Base-by-base conservation (phyloP, 345 rosid species). In the Mallotus nudiflorus region DNA sequence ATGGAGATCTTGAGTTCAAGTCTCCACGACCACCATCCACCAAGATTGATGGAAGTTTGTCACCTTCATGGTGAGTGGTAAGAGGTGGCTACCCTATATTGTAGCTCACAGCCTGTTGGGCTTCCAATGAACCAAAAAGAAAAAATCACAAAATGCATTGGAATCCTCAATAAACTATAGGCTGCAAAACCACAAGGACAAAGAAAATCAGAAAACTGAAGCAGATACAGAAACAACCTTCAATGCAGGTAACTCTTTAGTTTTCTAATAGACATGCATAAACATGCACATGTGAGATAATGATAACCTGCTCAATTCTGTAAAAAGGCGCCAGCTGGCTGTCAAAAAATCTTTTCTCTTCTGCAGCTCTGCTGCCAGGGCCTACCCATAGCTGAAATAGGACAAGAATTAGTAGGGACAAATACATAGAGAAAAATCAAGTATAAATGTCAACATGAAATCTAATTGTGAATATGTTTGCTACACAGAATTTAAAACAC, bases 331-430 rank as follows among this genome's bases (percentile, higher is more conserved):
- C 91, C 31, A 95, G 86, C 73, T 89, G 96, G 72, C 73, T 86
- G 84, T 95, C 97, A 75, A 95, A 95, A 82, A 87, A 95, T 29
- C 53, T 82, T 75, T 95, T 95, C 85, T 95, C 96, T 80, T 83
- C 90, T 14, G 97, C 96, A 80, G 90, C 97, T 85, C 75, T 90
- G 77, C 99, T 95, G 70, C 99, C 93, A 66, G 92, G 86, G 52
- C 97, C 97, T 64, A 95, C 99, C 99, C 99, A 95, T 66, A 95
- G 87, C 99, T 95, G 88, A 78, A 85, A 75, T 65, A 73, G 51
- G 37, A 70, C 33, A 68, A 18, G 28, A 49, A 64, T 73, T 69
- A 79, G 22, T 65, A 69, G 62, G 69, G 13, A 69, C 6, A 64
- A 72, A 55, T 22, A 75, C 22, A 35, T 55, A 28, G 20, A 15